Percentiles rank a stretch among this genome's conserved stretches.
phyloP scores from a whole-genome alignment of 2,329 filamentous ascomycete species.

The Microascus cirrosus region DNA sequence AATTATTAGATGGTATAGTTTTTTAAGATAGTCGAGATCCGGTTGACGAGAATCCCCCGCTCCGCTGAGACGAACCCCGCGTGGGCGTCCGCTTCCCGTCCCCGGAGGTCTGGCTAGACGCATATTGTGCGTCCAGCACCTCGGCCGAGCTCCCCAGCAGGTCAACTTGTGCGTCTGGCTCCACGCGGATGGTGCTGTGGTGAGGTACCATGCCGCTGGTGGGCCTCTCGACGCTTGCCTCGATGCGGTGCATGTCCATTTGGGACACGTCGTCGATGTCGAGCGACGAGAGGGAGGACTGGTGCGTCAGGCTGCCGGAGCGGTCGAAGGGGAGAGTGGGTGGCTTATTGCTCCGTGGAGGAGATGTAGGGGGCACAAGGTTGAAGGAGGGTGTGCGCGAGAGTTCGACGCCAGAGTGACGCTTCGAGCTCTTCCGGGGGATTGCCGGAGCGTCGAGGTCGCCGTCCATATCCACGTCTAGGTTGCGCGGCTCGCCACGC shows the following conservation, averaged over 20 bases:
- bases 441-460: conserved; percentile 41
- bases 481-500: conserved; percentile 10
- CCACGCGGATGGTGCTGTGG: conserved; percentile 43
- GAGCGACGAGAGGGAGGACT: conserved; percentile 38
- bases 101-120: conserved; percentile 1
- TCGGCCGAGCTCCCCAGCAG: conserved; percentile 44
- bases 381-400: conserved; percentile 23
- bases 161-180: conserved; percentile 33
- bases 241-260: conserved; percentile 20
- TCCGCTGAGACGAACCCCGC: background rate
- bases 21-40: too few species aligned
- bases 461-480: conserved; percentile 24
- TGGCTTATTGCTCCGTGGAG: conserved; percentile 9
- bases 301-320: conserved; percentile 37
- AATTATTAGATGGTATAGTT: too few species aligned
- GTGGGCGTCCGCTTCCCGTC: background rate
- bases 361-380: conserved; percentile 9
- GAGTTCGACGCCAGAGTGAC: conserved; percentile 33
- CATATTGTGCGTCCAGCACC: conserved; percentile 31
- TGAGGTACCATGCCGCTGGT: conserved; percentile 47
- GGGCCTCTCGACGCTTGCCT: conserved; percentile 35
- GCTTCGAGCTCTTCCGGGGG: conserved; percentile 63
- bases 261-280: conserved; percentile 34
- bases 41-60: too few species aligned
- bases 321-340: conserved; percentile 42